phyloP scores from a whole-genome alignment of 148 eudicot species.

The Polygonum aviculare region DNA sequence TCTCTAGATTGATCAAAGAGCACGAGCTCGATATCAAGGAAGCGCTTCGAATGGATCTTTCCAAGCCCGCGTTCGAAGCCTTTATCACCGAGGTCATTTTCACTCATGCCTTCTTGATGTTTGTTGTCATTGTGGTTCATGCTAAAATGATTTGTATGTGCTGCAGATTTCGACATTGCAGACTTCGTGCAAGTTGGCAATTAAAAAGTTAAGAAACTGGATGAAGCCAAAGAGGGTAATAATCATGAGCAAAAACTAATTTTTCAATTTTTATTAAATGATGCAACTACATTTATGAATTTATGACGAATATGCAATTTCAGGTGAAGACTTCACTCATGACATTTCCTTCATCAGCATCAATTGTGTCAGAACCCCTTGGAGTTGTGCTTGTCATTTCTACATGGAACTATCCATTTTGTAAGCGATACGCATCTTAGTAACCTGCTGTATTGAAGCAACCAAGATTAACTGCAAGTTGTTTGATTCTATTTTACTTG shows the following conservation, averaged over 20 bases:
- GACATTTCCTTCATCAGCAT: slow-evolving; percentile 57
- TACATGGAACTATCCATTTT: slow-evolving; percentile 83
- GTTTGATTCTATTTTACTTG: neutral
- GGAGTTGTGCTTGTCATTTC: slow-evolving; percentile 69
- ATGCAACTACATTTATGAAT: neutral
- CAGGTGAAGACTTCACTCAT: slow-evolving; percentile 50
- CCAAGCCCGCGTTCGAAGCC: slow-evolving; percentile 51
- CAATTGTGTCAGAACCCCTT: slow-evolving; percentile 58
- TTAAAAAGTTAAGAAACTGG: slow-evolving; percentile 42
- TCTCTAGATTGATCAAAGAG: slow-evolving; percentile 36
- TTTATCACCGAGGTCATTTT: slow-evolving; percentile 43
- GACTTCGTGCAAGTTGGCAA: slow-evolving; percentile 39
- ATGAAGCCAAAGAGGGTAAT: slow-evolving; percentile 56
- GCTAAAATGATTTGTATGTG: slow-evolving; percentile 3
- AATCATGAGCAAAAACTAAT: neutral
- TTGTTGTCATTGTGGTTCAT: neutral
- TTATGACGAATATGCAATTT: neutral
- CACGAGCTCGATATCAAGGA: slow-evolving; percentile 37
- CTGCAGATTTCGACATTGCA: slow-evolving; percentile 32
- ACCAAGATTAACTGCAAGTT: neutral
- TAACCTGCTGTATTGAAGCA: neutral
- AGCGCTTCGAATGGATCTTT: slow-evolving; percentile 50
- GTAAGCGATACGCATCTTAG: slow-evolving; percentile 33
- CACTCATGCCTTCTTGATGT: neutral
- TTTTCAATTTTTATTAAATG: neutral